Evolutionary conservation across 768 basidiomycete species (phyloP), one percentile per base, ranked within the genome.

Genomic region (Tylopilus rubrobrunneus): DNA sequence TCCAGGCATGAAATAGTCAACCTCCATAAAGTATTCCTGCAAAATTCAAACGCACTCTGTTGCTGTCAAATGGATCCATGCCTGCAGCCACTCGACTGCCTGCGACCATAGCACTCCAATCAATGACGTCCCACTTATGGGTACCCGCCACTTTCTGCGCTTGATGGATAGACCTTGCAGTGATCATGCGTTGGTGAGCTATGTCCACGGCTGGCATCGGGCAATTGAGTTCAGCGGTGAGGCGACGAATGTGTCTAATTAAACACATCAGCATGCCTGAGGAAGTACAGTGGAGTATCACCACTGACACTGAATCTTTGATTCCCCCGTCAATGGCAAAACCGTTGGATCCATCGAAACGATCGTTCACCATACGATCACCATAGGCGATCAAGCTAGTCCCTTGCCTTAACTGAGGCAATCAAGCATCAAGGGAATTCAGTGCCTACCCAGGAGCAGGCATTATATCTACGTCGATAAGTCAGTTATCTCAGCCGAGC

Each of bases 241-340:
- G 75, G 46, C 77, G 79, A 51, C 87, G 85, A 49, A 93, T 84
- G 65, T 87, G 86, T 27, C 82, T 82, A 55, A 19, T 41, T 27
- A 51, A 29, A 10, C 52, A 52, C 25, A 23, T 65, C 28, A 52
- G 41, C 40, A 58, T 39, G 8, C 17, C 6, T 41, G 8, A 2
- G 5, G 56, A 29, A 34, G 49, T 48, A 9, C 9, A 50, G 19
- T 27, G 8, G 29, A 33, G 55, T n/a, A 36, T 17, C 7, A 51
- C 7, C 7, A 74, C 79, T 31, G 43, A 85, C 78, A 79, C 70
- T 0, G 89, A 86, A 63, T 94, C 92, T 63, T 92, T 92, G 63
- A 96, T 83, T 17, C 91, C 93, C n/a, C 89, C 89, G 44, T 89
- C 85, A 46, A 94, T 81, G 12, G 84, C 74, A 67, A 96, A 94